These are phyloP conservation scores for Yamadazyma diddensiae DNA, from an alignment of 1,139 yeast genomes.

Conservation along the genomic window DNA sequence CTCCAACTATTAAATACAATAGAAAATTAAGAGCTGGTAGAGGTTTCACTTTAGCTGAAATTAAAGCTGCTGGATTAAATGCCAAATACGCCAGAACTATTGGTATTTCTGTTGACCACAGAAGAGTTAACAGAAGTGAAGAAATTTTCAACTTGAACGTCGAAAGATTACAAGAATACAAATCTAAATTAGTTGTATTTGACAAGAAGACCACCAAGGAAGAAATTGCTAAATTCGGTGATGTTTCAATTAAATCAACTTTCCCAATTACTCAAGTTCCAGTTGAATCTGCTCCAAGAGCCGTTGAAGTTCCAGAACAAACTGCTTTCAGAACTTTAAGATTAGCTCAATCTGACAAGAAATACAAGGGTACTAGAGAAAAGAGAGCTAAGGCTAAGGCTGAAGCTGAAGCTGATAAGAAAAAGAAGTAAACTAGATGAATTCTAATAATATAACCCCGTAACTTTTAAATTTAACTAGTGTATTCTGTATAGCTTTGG, in stretches of 20 bases:
- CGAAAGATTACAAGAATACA: conserved; percentile 94
- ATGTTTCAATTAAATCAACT: conserved; percentile 73
- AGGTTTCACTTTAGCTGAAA: conserved; percentile 98
- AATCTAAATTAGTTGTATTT: conserved; percentile 91
- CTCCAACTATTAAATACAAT: conserved; percentile 98
- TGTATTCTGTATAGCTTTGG: conserved; percentile 1
- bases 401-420: conserved; percentile 98
- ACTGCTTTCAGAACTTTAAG: conserved; percentile 96
- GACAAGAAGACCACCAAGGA: conserved; percentile 80
- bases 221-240: conserved; percentile 68
- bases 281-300: conserved; percentile 79
- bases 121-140: conserved; percentile 98
- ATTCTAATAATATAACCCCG: too few relatives aligned
- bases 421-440: conserved; percentile 64
- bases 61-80: conserved; percentile 96
- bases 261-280: conserved; percentile 90
- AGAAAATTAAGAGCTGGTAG: conserved; percentile 99
- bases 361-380: conserved; percentile 91
- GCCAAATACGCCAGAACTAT: conserved; percentile 96
- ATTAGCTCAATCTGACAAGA: conserved; percentile 91
- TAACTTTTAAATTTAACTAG: not conserved
- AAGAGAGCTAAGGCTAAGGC: conserved; percentile 97
- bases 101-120: conserved; percentile 99
- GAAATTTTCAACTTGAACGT: conserved; percentile 95
- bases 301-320: conserved; percentile 81